A percentile compares a stretch with the other conserved stretches of the same genome.
Evolutionary conservation across 192 early-diverging fungal genomes (phyloP).

Genomic region (Backusella mclennaniae): DNA sequence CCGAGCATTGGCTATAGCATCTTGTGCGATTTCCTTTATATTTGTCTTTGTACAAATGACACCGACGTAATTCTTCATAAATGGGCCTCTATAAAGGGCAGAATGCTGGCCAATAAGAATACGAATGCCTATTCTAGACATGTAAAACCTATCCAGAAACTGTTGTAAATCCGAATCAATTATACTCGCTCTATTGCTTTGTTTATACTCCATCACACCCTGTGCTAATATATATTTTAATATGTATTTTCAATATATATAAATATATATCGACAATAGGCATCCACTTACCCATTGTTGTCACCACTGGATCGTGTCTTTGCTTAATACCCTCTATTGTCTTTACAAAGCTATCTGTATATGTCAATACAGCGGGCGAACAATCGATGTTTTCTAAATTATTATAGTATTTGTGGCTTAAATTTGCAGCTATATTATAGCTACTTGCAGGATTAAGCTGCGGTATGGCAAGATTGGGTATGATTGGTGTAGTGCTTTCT

Average conservation of each 20-base stretch:
- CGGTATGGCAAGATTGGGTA: slow-evolving; percentile 43
- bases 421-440: slow-evolving; percentile 17
- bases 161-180: slow-evolving; percentile 80
- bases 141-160: slow-evolving; percentile 94
- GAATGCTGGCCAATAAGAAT: slow-evolving; percentile 91
- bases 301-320: slow-evolving; percentile 89
- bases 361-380: slow-evolving; percentile 66
- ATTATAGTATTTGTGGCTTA: slow-evolving; percentile 58
- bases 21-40: slow-evolving; percentile 75
- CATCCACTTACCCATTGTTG: slow-evolving; percentile 63
- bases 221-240: slow-evolving; percentile 53
- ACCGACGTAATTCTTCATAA: slow-evolving; percentile 77
- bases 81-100: slow-evolving; percentile 62
- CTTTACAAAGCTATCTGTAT: slow-evolving; percentile 83
- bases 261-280: background rate
- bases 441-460: slow-evolving; percentile 5
- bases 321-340: slow-evolving; percentile 90
- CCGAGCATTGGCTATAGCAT: slow-evolving; percentile 88
- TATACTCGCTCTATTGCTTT: slow-evolving; percentile 37
- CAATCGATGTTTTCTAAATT: slow-evolving; percentile 53
- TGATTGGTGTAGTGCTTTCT: slow-evolving; percentile 35
- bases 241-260: no score
- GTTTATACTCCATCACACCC: slow-evolving; percentile 91
- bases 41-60: slow-evolving; percentile 91
- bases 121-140: slow-evolving; percentile 94